These are phyloP conservation scores for Aechmea fasciata DNA, from an alignment of 176 grass and related monocot species.

Conservation along the genomic window DNA sequence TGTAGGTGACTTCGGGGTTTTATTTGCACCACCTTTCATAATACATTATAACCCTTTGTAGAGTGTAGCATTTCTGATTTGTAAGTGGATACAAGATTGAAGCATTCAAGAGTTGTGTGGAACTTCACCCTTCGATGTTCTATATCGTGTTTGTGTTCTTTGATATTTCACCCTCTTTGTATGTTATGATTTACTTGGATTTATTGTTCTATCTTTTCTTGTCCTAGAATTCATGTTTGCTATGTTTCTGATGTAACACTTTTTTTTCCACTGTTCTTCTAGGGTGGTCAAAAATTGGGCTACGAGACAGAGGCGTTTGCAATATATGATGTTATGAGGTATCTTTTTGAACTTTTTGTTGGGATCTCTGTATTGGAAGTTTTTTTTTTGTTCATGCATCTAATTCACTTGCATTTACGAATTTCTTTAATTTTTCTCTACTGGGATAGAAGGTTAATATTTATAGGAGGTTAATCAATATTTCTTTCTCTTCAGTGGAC, in stretches of 20 bases:
- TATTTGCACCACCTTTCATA: too few relatives aligned
- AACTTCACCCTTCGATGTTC: not conserved
- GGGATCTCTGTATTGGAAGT: constrained; percentile 1
- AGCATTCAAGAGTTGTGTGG: not conserved
- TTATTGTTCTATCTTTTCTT: not conserved
- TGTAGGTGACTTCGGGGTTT: too few relatives aligned
- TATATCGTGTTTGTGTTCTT: not conserved
- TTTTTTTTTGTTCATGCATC: not conserved
- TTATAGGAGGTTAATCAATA: not conserved
- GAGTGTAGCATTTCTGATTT: not conserved
- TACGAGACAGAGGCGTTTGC: constrained; percentile 94
- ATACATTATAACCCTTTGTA: too few relatives aligned
- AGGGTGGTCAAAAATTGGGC: constrained; percentile 87
- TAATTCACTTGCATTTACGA: not conserved
- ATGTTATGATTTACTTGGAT: not conserved
- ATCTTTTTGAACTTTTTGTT: constrained; percentile 6
- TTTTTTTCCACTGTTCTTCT: constrained; percentile 10
- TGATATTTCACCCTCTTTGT: not conserved
- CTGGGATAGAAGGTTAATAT: not conserved
- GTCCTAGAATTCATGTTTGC: constrained; percentile 22
- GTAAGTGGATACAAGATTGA: not conserved
- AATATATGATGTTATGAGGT: constrained; percentile 95
- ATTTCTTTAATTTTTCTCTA: not conserved
- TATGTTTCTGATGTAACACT: not conserved
- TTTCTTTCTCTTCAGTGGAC: too few relatives aligned